Conservation (phyloP, 2,329 filamentous ascomycete species). For the Lachnellula occidentalis region DNA sequence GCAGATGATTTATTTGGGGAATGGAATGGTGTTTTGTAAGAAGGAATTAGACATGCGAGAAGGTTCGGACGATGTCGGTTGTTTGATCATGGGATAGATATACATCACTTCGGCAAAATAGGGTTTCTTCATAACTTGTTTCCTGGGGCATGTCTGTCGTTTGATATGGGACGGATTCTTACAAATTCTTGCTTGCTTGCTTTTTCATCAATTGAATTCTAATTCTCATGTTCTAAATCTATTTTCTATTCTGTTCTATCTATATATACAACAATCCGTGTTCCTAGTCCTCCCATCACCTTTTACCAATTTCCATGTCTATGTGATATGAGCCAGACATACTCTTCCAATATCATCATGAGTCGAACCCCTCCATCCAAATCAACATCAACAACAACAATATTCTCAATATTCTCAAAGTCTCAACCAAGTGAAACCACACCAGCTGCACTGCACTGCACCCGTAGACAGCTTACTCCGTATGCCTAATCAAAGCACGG, state of each 20-base stretch:
- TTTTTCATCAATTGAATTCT: too few relatives aligned
- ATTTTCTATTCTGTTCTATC: background rate
- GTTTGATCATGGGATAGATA: constrained; percentile 7
- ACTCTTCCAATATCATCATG: background rate
- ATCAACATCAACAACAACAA: too few relatives aligned
- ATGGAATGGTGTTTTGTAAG: background rate
- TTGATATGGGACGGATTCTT: background rate
- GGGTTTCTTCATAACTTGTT: constrained; percentile 11
- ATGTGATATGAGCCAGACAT: background rate
- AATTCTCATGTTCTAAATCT: too few relatives aligned
- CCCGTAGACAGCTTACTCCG: too few relatives aligned
- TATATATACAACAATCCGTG: background rate
- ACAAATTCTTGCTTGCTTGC: background rate
- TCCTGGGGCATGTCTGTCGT: background rate
- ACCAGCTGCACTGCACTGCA: background rate
- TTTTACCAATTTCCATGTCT: background rate
- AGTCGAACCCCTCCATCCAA: background rate
- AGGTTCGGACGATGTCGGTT: constrained; percentile 23
- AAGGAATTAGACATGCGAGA: background rate
- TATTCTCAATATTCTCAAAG: too few relatives aligned
- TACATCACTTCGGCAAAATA: constrained; percentile 27
- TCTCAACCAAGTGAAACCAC: too few relatives aligned
- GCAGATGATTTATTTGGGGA: background rate
- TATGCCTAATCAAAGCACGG: too few relatives aligned
- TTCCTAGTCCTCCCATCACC: background rate